Evolutionary conservation across 768 basidiomycete species (phyloP), one percentile per base, ranked within the genome.

Genomic region (Pilatotrama ljubarskyi): DNA sequence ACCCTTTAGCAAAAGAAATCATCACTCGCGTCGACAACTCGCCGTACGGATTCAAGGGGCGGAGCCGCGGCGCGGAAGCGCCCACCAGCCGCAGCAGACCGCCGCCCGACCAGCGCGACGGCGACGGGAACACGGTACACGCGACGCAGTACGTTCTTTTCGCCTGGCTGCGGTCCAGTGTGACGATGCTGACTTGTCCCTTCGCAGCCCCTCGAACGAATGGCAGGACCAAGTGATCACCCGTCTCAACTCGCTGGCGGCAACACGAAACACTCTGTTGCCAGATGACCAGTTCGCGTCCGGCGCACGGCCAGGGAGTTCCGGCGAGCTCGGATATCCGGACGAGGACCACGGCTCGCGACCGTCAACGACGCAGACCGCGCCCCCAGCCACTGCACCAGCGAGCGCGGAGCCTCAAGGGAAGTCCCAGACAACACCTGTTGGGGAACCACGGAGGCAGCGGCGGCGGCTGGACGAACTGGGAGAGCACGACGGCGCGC

Each of bases 11-110:
- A 2, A 82, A 80, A 55, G 91, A 93, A 65, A 92, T 95, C 60
- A 82, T 92, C 56, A 81, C 79, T 53, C 87, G 91, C 26, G 91
- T 94, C n/a, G 89, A 93, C 71, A 81, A 82, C 64, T 88, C 89
- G 11, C 80, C 87, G 0, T 93, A 93, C 69, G 92, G 92, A 32
- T 81, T 84, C 66, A 85, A 83, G 68, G 89, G 89, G 32, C 83
- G 89, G 38, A 84, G 81, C 63, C 75, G 74, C 13, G 77, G 76
- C 37, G 73, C 73, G n/a, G 73, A 68, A 26, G 63, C 70, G 18
- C 56, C 65, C 14, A 54, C 64, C 5, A 75, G 73, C 13, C 61
- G 68, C 35, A 32, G 66, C 9, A 58, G 65, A 26, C 59, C 69
- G 13, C 61, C 64, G 61, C 36, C 66, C 65, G 26, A 63, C 56